These are phyloP conservation scores for Aspergillus bombycis DNA, from an alignment of 2,329 filamentous ascomycete species.

Conservation along the genomic window DNA sequence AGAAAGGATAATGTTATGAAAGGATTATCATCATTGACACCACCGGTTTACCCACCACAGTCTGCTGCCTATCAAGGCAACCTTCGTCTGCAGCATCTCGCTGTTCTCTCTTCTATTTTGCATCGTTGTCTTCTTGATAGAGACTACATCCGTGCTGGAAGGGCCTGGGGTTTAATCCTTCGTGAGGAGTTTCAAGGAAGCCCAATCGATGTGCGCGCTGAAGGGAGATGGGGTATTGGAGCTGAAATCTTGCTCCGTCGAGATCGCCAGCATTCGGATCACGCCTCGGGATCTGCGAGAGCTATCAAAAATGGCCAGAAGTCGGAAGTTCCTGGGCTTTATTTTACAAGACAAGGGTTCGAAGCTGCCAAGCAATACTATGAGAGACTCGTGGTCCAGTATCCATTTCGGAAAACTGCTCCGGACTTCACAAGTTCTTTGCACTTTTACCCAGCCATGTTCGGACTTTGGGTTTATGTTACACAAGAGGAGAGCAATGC, in stretches of 20 bases:
- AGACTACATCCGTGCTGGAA: conserved; percentile 71
- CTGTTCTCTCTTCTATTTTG: conserved; percentile 68
- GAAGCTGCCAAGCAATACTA: conserved; percentile 69
- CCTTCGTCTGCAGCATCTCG: conserved; percentile 59
- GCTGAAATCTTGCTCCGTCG: conserved; percentile 78
- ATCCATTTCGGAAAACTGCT: conserved; percentile 68
- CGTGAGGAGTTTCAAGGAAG: conserved; percentile 61
- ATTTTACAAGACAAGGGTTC: conserved; percentile 56
- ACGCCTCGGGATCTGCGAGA: conserved; percentile 1
- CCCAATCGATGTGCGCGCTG: conserved; percentile 68
- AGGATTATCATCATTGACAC: conserved; percentile 35
- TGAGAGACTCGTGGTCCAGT: conserved; percentile 74
- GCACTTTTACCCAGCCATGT: conserved; percentile 80
- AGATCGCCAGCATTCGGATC: conserved; percentile 32
- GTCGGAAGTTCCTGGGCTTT: conserved; percentile 22
- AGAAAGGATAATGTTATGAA: conserved; percentile 26
- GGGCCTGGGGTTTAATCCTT: conserved; percentile 75
- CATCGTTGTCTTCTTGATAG: conserved; percentile 72
- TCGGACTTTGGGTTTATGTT: conserved; percentile 79
- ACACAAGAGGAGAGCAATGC: conserved; percentile 63
- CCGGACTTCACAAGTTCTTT: conserved; percentile 65
- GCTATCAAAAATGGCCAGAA: conserved; percentile 4
- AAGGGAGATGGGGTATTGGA: conserved; percentile 78
- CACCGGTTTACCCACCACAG: conserved; percentile 39
- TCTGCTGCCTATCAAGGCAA: conserved; percentile 36